Percentiles rank a stretch among this genome's conserved stretches.
Evolutionary conservation across 2,329 filamentous ascomycete genomes (phyloP).

Genomic region (Fusarium piperis): DNA sequence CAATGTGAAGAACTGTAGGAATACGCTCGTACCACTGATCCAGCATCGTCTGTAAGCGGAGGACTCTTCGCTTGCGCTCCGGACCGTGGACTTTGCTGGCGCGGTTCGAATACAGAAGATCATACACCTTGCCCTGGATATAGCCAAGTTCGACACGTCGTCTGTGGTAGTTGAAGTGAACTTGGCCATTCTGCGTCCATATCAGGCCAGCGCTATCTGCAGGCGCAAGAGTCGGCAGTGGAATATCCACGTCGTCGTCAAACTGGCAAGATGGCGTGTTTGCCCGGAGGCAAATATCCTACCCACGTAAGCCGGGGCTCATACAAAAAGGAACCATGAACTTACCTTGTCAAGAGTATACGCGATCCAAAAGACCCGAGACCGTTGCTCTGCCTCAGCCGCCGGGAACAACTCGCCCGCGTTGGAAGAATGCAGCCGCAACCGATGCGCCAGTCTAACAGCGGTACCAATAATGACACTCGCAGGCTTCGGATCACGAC

Average conservation of each 20-base stretch:
- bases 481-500: slow-evolving; percentile 49
- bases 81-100: slow-evolving; percentile 40
- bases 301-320: neutral
- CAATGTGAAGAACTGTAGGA: slow-evolving; percentile 47
- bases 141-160: slow-evolving; percentile 52
- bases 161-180: slow-evolving; percentile 51
- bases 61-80: slow-evolving; percentile 44
- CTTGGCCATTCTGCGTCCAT: slow-evolving; percentile 46
- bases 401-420: slow-evolving; percentile 36
- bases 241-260: slow-evolving; percentile 54
- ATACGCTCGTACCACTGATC: slow-evolving; percentile 50
- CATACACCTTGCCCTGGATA: slow-evolving; percentile 54
- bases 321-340: fast-evolving
- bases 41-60: slow-evolving; percentile 45
- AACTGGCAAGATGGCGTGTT: slow-evolving; percentile 51
- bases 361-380: slow-evolving; percentile 54
- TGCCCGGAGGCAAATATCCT: slow-evolving; percentile 49
- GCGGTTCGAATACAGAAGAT: slow-evolving; percentile 49
- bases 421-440: slow-evolving; percentile 48
- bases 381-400: slow-evolving; percentile 47
- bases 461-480: slow-evolving; percentile 52
- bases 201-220: slow-evolving; percentile 48
- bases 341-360: slow-evolving; percentile 53
- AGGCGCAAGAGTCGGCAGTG: slow-evolving; percentile 45
- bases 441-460: slow-evolving; percentile 49